Evolutionary conservation across 768 basidiomycete species (phyloP), one percentile per base, ranked within the genome.

Genomic region (Tulasnella sp.): DNA sequence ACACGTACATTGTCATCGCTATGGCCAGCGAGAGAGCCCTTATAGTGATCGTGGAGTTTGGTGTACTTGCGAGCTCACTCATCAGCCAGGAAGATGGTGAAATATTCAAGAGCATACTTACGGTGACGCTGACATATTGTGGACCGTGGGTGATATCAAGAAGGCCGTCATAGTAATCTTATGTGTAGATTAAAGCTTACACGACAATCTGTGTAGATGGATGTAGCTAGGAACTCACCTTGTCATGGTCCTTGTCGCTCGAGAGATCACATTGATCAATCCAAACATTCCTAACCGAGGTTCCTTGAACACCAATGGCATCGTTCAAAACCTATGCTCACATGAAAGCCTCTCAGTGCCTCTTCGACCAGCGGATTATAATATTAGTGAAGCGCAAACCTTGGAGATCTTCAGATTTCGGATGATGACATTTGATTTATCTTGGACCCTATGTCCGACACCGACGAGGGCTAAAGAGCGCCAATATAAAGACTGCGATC

Each of bases 401-500:
- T 72, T 73, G 27, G 69, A 68, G 45, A 73, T 69, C 56, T 70
- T 72, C 59, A 73, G 61, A 55, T 73, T 73, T 28, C 72, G 67
- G 55, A 73, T 67, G 59, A 73, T 73, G 47, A 73, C 72, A 50
- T 73, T 73, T 32, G 52, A 59, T 35, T 65, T 66, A 37, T 68
- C 57, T 41, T 70, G 53, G 29, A 72, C 70, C 37, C 72, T 70
- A 28, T 72, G 63, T 1, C 72, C 72, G 54, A 73, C 65, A 39
- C 72, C 72, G 37, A 61, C 61, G 45, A 73, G 69, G 20, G 68
- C 70, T 72, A 32, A 4, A 24, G 20, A 22, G 10, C 40, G 19
- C 9, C 40, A 42, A 12, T 9, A 20, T 42, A 42, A 42, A n/a
- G n/a, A n/a, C n/a, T n/a, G n/a, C n/a, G n/a, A n/a, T n/a, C n/a